Percentiles rank a stretch among this genome's conserved stretches.
These are phyloP conservation scores for Neonectria coccinea DNA, from an alignment of 2,329 filamentous ascomycete genomes.

Conservation along the genomic window DNA sequence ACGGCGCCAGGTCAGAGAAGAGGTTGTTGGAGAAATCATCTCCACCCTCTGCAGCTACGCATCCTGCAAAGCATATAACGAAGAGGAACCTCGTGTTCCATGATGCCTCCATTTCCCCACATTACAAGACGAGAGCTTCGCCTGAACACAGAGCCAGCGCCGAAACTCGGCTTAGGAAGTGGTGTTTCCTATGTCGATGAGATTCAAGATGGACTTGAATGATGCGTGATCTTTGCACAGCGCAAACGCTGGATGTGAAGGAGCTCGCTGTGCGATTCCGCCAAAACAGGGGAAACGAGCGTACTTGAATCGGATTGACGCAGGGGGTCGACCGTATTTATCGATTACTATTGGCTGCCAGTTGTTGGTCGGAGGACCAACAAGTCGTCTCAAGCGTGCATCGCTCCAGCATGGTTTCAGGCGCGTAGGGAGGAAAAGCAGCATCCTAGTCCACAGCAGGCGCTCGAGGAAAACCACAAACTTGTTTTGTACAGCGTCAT, in stretches of 20 bases:
- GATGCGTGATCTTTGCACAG: neutral
- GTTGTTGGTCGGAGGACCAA: no score
- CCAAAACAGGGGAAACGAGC: neutral
- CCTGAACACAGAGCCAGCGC: neutral
- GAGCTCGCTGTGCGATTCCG: neutral
- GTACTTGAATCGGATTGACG: neutral
- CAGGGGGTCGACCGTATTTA: neutral
- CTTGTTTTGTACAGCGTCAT: no score
- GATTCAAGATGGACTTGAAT: neutral
- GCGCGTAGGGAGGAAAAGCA: no score
- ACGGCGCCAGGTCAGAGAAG: constrained; percentile 7
- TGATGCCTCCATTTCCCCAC: neutral
- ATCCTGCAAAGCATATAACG: neutral
- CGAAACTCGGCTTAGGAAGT: neutral
- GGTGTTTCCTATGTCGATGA: neutral
- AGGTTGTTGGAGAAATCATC: constrained; percentile 12
- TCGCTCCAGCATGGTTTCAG: no score
- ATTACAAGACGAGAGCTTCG: neutral
- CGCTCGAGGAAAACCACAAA: no score
- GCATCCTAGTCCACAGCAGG: no score
- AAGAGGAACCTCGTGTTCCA: neutral
- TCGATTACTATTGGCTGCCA: neutral
- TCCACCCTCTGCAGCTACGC: neutral
- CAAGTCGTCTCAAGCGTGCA: no score
- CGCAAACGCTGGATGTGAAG: neutral